Evolutionary conservation across 257 asterid species (phyloP), one percentile per base, ranked within the genome.

Genomic region (Solanum piurae): DNA sequence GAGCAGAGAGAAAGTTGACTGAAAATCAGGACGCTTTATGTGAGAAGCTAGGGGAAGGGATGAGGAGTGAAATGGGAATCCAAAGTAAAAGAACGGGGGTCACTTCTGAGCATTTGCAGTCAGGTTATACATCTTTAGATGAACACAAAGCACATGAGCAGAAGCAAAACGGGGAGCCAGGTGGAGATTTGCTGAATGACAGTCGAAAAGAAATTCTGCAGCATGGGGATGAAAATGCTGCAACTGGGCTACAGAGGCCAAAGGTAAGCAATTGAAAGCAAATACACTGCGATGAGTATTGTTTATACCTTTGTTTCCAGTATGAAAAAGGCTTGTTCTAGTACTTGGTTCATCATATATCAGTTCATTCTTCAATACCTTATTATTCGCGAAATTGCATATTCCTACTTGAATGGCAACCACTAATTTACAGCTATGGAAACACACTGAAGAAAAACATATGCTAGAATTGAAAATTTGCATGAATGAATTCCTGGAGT

Each of bases 1-100:
- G 94, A 91, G 96, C 90, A 64, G 98, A 93, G 83, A 83, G 88
- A 86, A 95, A 90, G 92, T 87, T 92, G 88, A 94, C 93, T 73
- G 92, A 80, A 80, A 80, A 80, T 46, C 68, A 80, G 68, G 68
- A 31, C 3, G 16, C 27, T 27, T 90, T 37, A 49, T 85, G 71
- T 77, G 90, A 87, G 40, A 89, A 83, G 75, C 83, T 62, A 62
- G 83, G 49, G 83, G 90, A 87, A 77, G 77, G 90, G 76, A 91
- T 88, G 23, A 94, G 93, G 58, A 91, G 88, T 86, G 93, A 85
- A 27, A 68, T 23, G 83, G 80, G 86, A 85, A 88, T 82, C 89
- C 88, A 90, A 84, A 91, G 92, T 77, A 89, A 91, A 85, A 91
- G 90, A 62, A 96, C 89, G 82, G 95, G 92, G 33, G 89, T 88